Base-by-base conservation (phyloP, 306 rosid species). In the Fagus crenata region DNA sequence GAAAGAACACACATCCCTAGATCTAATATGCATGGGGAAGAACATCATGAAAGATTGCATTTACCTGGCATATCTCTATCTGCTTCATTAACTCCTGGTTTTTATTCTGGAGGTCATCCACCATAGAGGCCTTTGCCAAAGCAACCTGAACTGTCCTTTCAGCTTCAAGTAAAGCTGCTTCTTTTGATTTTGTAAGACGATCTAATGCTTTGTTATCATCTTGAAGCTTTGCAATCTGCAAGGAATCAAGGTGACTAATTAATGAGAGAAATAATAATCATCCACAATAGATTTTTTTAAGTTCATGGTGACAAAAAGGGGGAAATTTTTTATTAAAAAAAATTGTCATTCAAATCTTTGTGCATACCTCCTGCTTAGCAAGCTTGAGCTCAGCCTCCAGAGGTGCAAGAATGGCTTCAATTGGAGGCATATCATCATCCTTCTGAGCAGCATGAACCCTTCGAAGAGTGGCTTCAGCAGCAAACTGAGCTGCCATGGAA, bases 381-480 rank as follows among this genome's bases (percentile, higher is more conserved):
- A 96, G 99, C 91, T 91, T 96, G 74, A 96, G 99, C 82, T 96
- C 98, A 77, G 99, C 99, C 87, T 96, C 99, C 77, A 96, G 83
- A 81, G 99, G 99, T 56, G 99, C 98, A 49, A 96, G 96, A 85
- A 96, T 96, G 82, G 99, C 99, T 80, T 96, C 99, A 17, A 96
- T 96, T 65, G 99, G 99, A 78, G 99, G 99, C 99, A 96, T 96
- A 87, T 96, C 99, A 79, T 96, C 99, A 82, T 96, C 99, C 90
- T 96, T 96, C 75, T 96, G 99, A 53, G 97, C 99, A 76, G 99
- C 97, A 83, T 96, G 99, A 75, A 96, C 99, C 90, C 99, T 96
- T 61, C 98, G 89, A 77, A 96, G 92, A 71, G 99, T 92, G 78
- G 99, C 99, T 89, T 96, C 99, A 41, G 99, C 99, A 7, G 98